A percentile compares a stretch with the other conserved stretches of the same genome.
These are phyloP conservation scores for Sanghuangporus sanghuang DNA, from an alignment of 1,284 basidiomycete species.

Conservation along the genomic window DNA sequence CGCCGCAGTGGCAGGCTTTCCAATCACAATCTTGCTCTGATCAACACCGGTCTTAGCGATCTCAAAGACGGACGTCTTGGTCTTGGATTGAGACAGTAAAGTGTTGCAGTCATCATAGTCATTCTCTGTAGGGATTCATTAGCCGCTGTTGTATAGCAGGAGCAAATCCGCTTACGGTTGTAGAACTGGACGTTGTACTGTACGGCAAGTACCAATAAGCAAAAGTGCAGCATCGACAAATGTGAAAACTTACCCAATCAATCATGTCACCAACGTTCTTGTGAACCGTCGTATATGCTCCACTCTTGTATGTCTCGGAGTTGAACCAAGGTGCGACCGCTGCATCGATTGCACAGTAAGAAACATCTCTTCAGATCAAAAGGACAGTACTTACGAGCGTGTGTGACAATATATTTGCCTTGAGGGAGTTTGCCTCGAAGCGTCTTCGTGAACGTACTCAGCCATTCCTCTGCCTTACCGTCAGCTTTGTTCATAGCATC, in stretches of 20 bases:
- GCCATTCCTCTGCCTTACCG: slow-evolving; percentile 22
- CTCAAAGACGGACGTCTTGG: slow-evolving; percentile 24
- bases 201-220: not conserved
- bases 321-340: slow-evolving; percentile 16
- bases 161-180: slow-evolving; percentile 9
- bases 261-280: slow-evolving; percentile 22
- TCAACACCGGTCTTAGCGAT: slow-evolving; percentile 22
- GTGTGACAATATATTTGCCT: slow-evolving; percentile 22
- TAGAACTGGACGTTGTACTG: slow-evolving; percentile 19
- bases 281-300: slow-evolving; percentile 22
- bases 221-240: not conserved
- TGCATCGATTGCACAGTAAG: not conserved
- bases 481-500: slow-evolving; percentile 24
- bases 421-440: slow-evolving; percentile 23
- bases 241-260: slow-evolving; percentile 19
- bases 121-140: not conserved
- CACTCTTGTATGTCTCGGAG: slow-evolving; percentile 10
- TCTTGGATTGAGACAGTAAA: slow-evolving; percentile 21
- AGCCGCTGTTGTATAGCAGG: not conserved
- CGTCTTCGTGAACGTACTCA: slow-evolving; percentile 24
- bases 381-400: slow-evolving; percentile 21
- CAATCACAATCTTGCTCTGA: slow-evolving; percentile 25
- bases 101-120: slow-evolving; percentile 22
- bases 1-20: slow-evolving; percentile 21
- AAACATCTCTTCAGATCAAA: not conserved